Base-by-base conservation (phyloP, 2,329 filamentous ascomycete species). In the Stylonectria norvegica region DNA sequence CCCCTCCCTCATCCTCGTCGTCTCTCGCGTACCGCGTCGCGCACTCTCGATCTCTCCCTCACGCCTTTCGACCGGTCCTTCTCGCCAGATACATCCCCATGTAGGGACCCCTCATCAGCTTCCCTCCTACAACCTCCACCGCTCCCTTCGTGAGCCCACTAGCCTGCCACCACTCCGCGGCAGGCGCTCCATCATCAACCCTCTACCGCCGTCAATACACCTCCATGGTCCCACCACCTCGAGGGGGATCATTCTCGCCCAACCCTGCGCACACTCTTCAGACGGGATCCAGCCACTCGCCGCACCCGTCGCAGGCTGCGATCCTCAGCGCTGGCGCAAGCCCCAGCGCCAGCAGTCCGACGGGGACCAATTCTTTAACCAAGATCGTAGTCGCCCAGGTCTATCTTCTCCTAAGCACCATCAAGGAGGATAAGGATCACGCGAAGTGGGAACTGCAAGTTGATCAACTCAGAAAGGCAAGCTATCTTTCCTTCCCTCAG, bases 331-430 rank as follows among this genome's bases (percentile, higher is more conserved):
- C 75, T 71, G 75, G 70, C 67, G 75, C 76, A 53, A 80, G 75
- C 65, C 75, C 76, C 56, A 78, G 73, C 68, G 78, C 75, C 58
- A 78, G 69, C 66, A 81, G 78, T 67, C 77, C 77, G 61, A 81
- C 76, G 59, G 76, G 76, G 65, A 72, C 70, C 52, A 79, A 68
- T 61, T 84, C 83, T 61, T 76, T 97, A 57, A 86, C 86, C 47
- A 96, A 94, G 70, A 93, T 98, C 65, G 89, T 93, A 57, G 84
- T 95, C 59, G 89, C 93, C 52, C 93, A 98, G 73, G 83, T 97
- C 53, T 95, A 93, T 70, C 82, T 98, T 50, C 79, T 98, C 42
- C 78, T 98, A 52, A 93, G 90, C 70, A 89, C 89, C 22, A 85
- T 97, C 62, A 96, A 93, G 66, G 89, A 96, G 71, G 91, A 95